These are phyloP conservation scores for Chytriomyces hyalinus DNA, from an alignment of 192 early-diverging fungal genomes.

Conservation along the genomic window DNA sequence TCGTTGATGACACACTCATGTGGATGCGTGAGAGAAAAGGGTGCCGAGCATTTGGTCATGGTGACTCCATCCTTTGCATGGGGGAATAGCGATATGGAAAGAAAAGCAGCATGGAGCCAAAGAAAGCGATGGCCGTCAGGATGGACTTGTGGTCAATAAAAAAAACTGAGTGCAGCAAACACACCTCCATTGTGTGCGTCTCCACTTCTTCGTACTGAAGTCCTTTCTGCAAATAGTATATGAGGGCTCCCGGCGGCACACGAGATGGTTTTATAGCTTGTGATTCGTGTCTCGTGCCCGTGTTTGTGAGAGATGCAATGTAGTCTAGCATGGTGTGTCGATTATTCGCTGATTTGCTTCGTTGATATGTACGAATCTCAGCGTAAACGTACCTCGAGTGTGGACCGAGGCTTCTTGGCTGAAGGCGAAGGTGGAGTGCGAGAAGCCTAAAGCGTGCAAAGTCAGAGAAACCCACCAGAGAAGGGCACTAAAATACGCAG, in stretches of 20 bases:
- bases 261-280: constrained; percentile 29
- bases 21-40: constrained; percentile 68
- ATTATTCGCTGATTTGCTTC: background rate
- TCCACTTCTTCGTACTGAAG: constrained; percentile 91
- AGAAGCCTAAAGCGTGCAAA: constrained; percentile 66
- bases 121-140: background rate
- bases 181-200: constrained; percentile 78
- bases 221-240: constrained; percentile 88
- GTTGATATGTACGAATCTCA: background rate
- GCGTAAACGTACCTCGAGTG: constrained; percentile 29
- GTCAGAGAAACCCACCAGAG: background rate
- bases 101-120: background rate
- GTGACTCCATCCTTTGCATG: constrained; percentile 71
- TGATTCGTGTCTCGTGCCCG: no score
- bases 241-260: constrained; percentile 81
- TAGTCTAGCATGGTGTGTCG: no score
- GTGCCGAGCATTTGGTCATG: constrained; percentile 70
- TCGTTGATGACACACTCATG: constrained; percentile 64
- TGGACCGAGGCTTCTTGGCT: constrained; percentile 82
- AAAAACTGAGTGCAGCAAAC: background rate
- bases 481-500: background rate
- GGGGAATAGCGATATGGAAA: background rate
- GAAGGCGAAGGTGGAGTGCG: constrained; percentile 85
- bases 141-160: background rate
- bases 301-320: no score